Evolutionary conservation across 192 early-diverging fungal genomes (phyloP).

Genomic region (Geranomyces michiganensis): DNA sequence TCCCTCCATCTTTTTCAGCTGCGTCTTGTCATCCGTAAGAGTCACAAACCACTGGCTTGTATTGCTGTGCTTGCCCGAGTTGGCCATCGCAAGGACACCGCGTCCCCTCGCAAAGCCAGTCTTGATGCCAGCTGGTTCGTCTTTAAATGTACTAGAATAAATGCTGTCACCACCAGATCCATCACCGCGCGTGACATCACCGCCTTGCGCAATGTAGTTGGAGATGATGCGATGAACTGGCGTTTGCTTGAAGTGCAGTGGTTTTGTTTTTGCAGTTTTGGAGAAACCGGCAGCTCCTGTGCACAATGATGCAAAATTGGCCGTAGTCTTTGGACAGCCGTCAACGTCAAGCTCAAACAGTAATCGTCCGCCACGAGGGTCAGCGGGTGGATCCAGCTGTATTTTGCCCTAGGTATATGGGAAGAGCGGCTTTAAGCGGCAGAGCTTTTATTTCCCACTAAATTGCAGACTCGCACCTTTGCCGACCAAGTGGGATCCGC

Average conservation of each 20-base stretch:
- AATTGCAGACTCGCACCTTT: background rate
- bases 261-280: constrained; percentile 65
- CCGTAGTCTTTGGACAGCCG: constrained; percentile 71
- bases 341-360: constrained; percentile 64
- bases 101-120: background rate
- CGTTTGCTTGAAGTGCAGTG: constrained; percentile 77
- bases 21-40: constrained; percentile 70
- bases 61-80: constrained; percentile 70
- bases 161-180: constrained; percentile 70
- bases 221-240: constrained; percentile 68
- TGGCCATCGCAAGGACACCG: constrained; percentile 78
- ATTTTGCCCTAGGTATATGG: constrained; percentile 15
- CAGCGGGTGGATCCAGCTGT: constrained; percentile 3
- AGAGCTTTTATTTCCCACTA: background rate
- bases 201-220: constrained; percentile 87
- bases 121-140: constrained; percentile 52
- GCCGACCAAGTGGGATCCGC: constrained; percentile 14
- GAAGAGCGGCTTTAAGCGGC: too few species aligned
- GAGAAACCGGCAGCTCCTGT: constrained; percentile 75
- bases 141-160: constrained; percentile 78
- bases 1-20: constrained; percentile 65
- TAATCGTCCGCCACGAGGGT: constrained; percentile 66
- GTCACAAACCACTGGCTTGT: constrained; percentile 89
- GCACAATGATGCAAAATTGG: constrained; percentile 76
- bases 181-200: constrained; percentile 54